phyloP scores from a whole-genome alignment of 2,329 filamentous ascomycete genomes.

The Hypoxylon sp. region DNA sequence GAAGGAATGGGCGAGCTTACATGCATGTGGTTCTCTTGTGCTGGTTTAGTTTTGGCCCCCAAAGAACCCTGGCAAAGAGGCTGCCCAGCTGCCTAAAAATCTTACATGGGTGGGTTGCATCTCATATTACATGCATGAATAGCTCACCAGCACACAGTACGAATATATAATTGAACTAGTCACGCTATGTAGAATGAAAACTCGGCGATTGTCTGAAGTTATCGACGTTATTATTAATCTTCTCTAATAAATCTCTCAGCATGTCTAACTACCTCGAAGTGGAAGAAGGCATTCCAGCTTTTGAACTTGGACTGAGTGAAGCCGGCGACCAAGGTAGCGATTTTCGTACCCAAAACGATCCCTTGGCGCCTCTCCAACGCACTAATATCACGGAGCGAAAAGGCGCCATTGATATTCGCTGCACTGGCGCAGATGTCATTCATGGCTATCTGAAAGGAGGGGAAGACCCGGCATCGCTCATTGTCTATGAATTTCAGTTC shows the following conservation, averaged over 20 bases:
- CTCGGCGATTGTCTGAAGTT: too few species aligned
- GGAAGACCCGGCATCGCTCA: slow-evolving; percentile 2
- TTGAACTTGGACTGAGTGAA: slow-evolving; percentile 6
- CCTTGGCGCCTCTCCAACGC: slow-evolving; percentile 6
- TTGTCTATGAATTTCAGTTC: slow-evolving; percentile 13
- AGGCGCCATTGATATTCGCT: slow-evolving; percentile 11
- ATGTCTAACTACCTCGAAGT: background rate
- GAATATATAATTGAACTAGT: too few species aligned
- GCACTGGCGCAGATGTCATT: slow-evolving; percentile 6
- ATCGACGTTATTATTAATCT: background rate
- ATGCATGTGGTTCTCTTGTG: background rate
- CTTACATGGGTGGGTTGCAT: too few species aligned
- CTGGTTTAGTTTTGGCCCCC: background rate
- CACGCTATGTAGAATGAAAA: too few species aligned
- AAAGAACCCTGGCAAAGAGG: background rate
- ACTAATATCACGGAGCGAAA: slow-evolving; percentile 13
- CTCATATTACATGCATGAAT: too few species aligned
- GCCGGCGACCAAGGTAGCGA: slow-evolving; percentile 1
- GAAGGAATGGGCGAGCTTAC: background rate
- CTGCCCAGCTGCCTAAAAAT: background rate
- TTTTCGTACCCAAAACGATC: slow-evolving; percentile 12
- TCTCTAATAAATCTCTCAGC: background rate
- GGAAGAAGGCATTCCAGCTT: background rate
- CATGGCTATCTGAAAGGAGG: slow-evolving; percentile 12
- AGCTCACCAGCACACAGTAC: too few species aligned